A percentile compares a stretch with the other conserved stretches of the same genome.
Conservation (phyloP, 768 basidiomycete genomes). For the Collybia nuda region DNA sequence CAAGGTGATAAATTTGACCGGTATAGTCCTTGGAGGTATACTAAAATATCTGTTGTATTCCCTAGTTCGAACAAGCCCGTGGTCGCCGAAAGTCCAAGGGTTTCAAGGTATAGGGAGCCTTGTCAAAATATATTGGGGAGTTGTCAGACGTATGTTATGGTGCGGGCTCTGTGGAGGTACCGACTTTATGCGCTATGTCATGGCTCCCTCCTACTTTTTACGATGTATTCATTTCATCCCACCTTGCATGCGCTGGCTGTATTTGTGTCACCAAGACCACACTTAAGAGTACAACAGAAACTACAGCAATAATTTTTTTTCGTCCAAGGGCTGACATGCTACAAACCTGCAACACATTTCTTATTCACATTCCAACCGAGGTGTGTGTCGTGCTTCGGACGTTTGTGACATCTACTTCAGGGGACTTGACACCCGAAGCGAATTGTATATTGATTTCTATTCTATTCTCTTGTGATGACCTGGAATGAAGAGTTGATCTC, state of each 20-base stretch:
- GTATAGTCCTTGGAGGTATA: not conserved
- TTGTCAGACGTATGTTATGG: conserved; percentile 21
- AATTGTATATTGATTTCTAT: too few species aligned
- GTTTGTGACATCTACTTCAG: too few species aligned
- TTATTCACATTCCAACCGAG: too few species aligned
- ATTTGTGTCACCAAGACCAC: conserved; percentile 2
- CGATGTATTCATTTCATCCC: conserved; percentile 25
- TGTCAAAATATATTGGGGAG: conserved; percentile 24
- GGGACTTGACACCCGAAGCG: too few species aligned
- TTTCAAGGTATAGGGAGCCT: conserved; percentile 82
- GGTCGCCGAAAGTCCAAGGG: conserved; percentile 98
- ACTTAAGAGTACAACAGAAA: conserved; percentile 6
- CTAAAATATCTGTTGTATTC: conserved; percentile 5
- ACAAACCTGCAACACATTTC: too few species aligned
- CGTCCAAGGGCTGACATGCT: too few species aligned
- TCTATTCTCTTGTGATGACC: too few species aligned
- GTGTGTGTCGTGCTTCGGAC: too few species aligned
- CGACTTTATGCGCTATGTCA: conserved; percentile 36
- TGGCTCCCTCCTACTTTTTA: conserved; percentile 15
- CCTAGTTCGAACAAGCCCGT: conserved; percentile 92
- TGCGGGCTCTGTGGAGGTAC: conserved; percentile 25
- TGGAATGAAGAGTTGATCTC: too few species aligned
- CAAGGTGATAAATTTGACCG: conserved; percentile 52
- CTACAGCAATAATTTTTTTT: not conserved
- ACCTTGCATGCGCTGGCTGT: conserved; percentile 17